These are phyloP conservation scores for Tuber calosporum DNA, from an alignment of 495 filamentous ascomycete genomes.

Conservation along the genomic window DNA sequence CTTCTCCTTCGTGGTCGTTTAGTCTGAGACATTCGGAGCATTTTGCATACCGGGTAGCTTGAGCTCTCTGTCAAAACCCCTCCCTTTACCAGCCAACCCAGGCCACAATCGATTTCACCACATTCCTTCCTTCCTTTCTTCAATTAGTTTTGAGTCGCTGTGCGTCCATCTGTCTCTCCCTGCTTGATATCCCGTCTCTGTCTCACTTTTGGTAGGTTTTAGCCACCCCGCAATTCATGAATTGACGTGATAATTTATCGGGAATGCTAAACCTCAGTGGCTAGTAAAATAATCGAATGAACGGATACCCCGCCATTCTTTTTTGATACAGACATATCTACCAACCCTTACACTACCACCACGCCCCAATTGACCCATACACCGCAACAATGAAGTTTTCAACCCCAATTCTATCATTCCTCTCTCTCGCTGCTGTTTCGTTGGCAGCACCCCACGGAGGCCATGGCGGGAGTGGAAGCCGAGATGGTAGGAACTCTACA, in stretches of 20 bases:
- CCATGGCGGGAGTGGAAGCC: not conserved
- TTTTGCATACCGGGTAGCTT: not conserved
- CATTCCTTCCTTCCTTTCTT: not conserved
- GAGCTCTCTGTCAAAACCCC: not conserved
- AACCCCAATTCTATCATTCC: constrained; percentile 13
- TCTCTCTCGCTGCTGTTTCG: constrained; percentile 21
- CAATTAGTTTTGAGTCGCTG: not conserved
- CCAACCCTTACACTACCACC: not conserved
- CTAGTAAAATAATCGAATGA: not conserved
- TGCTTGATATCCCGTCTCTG: not conserved
- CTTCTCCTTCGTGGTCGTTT: not conserved
- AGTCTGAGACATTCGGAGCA: not conserved
- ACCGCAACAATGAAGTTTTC: constrained; percentile 24
- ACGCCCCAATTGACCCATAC: not conserved
- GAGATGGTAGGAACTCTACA: not conserved
- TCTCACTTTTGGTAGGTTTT: not conserved
- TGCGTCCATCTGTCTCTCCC: not conserved
- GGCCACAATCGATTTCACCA: not conserved
- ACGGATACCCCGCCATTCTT: not conserved
- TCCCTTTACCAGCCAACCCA: not conserved
- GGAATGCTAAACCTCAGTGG: not conserved
- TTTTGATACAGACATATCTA: not conserved
- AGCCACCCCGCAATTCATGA: not conserved
- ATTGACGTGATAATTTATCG: not conserved
- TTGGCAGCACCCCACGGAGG: constrained; percentile 22